Base-by-base conservation (phyloP, 257 asterid species). In the Verbena officinalis region DNA sequence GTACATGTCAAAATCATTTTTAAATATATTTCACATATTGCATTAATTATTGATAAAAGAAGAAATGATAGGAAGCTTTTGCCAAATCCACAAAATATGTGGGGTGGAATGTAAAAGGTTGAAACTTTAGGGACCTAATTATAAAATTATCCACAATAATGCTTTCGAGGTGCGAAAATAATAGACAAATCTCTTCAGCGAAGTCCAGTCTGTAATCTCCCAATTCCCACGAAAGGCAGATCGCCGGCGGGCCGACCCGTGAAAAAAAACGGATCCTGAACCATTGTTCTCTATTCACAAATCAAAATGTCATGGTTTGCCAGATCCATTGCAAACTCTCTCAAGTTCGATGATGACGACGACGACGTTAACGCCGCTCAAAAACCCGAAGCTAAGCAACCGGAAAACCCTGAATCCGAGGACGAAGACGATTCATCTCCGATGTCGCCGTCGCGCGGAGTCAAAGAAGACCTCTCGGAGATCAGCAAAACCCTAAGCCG, bases 381-480 rank as follows among this genome's bases (percentile, higher is more conserved):
- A 3, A 59, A 73, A 14, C 59, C 78, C 38, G 64, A 67, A 21
- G 15, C 62, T 34, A 66, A 45, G 16, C 62, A 33, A 9, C 42
- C 78, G 55, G 81, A 33, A n/a, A 63, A 48, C 68, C 66, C 79
- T 24, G 72, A 76, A 31, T 65, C 61, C 55, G 73, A 40, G 3
- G 71, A 65, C n/a, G 78, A 72, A 44, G 75, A 71, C 51, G 55
- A 53, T 0, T 43, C 88, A 30, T 78, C 91, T 13, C 86, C 89
- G 42, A 59, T 75, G 8, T 77, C 91, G 5, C 78, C 86, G 15
- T 73, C 95, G 5, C 93, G 96, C 51, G 98, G 99, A 61, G 99
- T 94, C 46, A 88, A 85, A 59, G 98, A 91, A 45, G 99, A 94
- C 71, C 78, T 94, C n/a, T 86, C 99, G 15, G 99, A 88, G 86